Percentiles rank a stretch among this genome's conserved stretches.
Conservation (phyloP, 805 yeast genomes). For the Saccharomycopsis selenospora region DNA sequence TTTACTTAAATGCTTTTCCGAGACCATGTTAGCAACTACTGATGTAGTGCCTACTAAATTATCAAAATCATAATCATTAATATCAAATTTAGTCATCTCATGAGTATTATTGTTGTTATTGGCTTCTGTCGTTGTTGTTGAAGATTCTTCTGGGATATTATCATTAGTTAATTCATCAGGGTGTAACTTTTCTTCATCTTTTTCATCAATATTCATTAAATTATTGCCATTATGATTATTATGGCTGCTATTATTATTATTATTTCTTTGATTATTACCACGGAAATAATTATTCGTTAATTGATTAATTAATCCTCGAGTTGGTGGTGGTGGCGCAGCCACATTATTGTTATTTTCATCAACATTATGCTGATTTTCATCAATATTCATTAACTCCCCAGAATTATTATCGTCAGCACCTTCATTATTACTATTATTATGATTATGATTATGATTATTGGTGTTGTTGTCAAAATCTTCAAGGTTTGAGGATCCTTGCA, state of each 20-base stretch:
- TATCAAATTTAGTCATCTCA: background rate
- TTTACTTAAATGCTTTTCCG: slow-evolving; percentile 10
- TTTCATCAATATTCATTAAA: background rate
- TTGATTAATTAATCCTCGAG: background rate
- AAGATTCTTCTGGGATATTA: background rate
- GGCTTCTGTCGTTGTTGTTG: background rate
- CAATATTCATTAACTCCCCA: background rate
- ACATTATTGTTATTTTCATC: background rate
- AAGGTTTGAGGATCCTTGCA: no score
- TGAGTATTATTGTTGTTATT: background rate
- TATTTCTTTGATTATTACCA: background rate
- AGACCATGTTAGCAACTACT: slow-evolving; percentile 21
- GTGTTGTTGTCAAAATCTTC: background rate
- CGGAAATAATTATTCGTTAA: background rate
- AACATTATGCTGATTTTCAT: background rate
- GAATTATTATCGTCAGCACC: background rate
- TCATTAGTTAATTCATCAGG: background rate
- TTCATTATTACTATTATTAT: background rate
- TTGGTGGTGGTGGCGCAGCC: background rate
- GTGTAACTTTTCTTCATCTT: background rate
- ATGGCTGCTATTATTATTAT: background rate
- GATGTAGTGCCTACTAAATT: slow-evolving; percentile 20
- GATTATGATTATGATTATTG: background rate
- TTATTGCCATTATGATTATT: background rate
- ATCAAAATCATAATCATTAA: slow-evolving; percentile 9